Evolutionary conservation across 805 yeast genomes (phyloP), one percentile per base, ranked within the genome.

Genomic region (Priceomyces haplophilus): DNA sequence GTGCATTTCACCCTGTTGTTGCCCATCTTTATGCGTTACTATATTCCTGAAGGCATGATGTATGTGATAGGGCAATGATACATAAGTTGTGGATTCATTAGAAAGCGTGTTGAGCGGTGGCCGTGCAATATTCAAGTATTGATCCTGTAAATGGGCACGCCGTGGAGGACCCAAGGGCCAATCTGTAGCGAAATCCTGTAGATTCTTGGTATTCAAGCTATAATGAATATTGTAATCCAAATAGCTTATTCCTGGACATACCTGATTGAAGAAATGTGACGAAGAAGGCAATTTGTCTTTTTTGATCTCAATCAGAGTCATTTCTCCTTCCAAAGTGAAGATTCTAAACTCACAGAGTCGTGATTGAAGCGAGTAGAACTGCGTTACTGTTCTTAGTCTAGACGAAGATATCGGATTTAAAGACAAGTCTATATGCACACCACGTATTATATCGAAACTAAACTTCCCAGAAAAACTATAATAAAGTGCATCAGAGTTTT

Each of bases 31-130:
- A 34, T 59, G 57, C 4, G 57, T 59, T 1, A 55, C 69, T 58
- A 57, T 64, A 57, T 45, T 69, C 13, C 55, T 48, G 37, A 78
- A 67, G 30, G 71, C 58, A 32, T 58, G 62, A 40, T 74, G 73
- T 5, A 77, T 67, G 49, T 75, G 80, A 43, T 67, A 69, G 1
- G 82, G 79, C 18, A 76, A 50, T 7, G 80, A 70, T 1, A 76
- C 78, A 48, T 78, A 78, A 0, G 82, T 77, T 11, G 69, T 67
- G 10, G 81, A 77, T 47, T 78, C 76, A 21, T 59, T 58, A 12
- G 62, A 55, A 12, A 51, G 51, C 7, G 43, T 43, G 13, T 41
- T 44, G 35, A 67, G 50, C 4, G 67, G 65, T 11, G 73, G 73
- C 19, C 75, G 47, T 20, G 72, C 58, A 13, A 70, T 55, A 46